Evolutionary conservation across 163 green algal species (phyloP), one percentile per base, ranked within the genome.

Genomic region (Scenedesmus sp.): DNA sequence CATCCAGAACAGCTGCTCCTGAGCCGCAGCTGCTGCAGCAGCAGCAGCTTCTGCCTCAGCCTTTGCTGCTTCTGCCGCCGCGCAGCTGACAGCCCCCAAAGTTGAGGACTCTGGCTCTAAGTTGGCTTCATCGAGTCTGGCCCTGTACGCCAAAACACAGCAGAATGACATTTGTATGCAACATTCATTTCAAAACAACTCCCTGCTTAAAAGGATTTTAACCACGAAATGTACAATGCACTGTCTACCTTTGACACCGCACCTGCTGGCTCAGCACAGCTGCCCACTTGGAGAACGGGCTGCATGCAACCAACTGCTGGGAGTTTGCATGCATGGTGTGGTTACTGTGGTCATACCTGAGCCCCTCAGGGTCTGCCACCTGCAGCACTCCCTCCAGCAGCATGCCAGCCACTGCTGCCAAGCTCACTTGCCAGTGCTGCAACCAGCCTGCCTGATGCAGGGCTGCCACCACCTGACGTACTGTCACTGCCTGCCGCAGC

Each of bases 341-440:
- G 18, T 9, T 6, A 35, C 33, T 42, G 43, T 18, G 18, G 33
- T 12, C 65, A 7, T 24, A 89, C 85, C 70, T 81, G 40, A 42
- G 82, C 10, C 40, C 59, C 40, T 81, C 24, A 33, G 83, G 83
- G 40, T 88, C 83, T 42, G 59, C 59, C 43, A 88, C 83, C 51
- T 42, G 51, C 56, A 88, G 42, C 37, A 81, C 37, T 26, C 59
- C 59, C 30, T 81, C 56, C 83, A 88, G 59, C 83, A 88, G 35
- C 37, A 43, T 13, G 3, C 24, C 43, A 56, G 83, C 43, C 49
- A 81, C 40, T 53, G 35, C 56, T 37, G 24, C 40, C 16, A 43
- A 30, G 68, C 33, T 33, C 37, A 88, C 40, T 59, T 88, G 83
- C 56, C 83, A 88, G 2, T 88, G 56, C 83, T 88, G 56, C 83